Base-by-base conservation (phyloP, 2,329 filamentous ascomycete species). In the Cylindrodendrum hubeiense region DNA sequence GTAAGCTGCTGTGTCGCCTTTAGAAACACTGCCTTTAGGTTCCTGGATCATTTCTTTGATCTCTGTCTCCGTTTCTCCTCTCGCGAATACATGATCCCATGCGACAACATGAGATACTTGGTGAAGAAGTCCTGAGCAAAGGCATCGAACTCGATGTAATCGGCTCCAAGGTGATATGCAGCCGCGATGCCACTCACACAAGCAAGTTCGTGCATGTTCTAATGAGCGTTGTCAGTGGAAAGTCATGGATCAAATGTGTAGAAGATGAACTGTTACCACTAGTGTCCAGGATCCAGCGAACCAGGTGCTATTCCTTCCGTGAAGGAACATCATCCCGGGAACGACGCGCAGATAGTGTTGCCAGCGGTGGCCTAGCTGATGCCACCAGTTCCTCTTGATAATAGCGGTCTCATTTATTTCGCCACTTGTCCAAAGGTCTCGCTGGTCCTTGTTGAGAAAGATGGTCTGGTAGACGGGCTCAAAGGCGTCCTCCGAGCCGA, bases 401-500 rank as follows among this genome's bases (percentile, higher is more conserved):
- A 91, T 84, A 69, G 91, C 90, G 53, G 74, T 75, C 67, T 86
- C 79, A 68, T 88, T 82, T 43, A 91, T 91, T 63, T 89, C 84
- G 63, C 85, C 81, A 28, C 86, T 85, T 1, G 84, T 87, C 89
- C 89, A 91, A 3, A 90, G 75, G 28, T 89, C 77, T 8, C 80
- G 77, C 65, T 86, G 83, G 2, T 83, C 75, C 63, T 89, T 88
- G 76, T 91, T 87, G 5, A 91, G 81, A 74, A 90, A 91, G 57
- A 91, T 91, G 9, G 87, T 90, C 69, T 94, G 91, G 75, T 92
- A 93, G 17, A 93, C 86, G 71, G 92, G 90, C 55, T 87, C 82
- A 26, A 87, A 84, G 4, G 41, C 55, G 1, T 67, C 64, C 5
- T 62, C 63, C 0, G 72, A 43, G 1, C 69, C 39, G 10, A 64